Evolutionary conservation across 2,329 filamentous ascomycete species (phyloP).

Genomic region (Aspergillaceae sp.): DNA sequence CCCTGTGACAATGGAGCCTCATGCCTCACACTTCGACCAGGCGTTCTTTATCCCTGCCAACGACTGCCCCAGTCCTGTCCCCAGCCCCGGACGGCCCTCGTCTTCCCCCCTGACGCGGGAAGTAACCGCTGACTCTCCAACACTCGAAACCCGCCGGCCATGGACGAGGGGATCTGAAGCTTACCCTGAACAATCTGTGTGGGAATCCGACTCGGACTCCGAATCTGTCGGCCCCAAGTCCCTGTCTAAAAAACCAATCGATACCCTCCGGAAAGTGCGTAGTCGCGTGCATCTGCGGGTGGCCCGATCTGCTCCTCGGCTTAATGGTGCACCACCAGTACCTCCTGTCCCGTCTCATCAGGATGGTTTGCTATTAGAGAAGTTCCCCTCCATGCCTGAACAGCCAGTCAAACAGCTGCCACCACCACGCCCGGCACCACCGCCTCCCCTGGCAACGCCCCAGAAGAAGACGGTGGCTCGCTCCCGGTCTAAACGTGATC

Average conservation of each 20-base stretch:
- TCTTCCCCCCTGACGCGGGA: conserved; percentile 25
- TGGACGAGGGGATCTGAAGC: conserved; percentile 27
- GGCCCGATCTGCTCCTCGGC: conserved; percentile 29
- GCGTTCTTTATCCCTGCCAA: conserved; percentile 34
- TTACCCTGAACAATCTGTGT: conserved; percentile 30
- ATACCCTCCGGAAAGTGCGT: conserved; percentile 33
- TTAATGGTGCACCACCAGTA: conserved; percentile 9
- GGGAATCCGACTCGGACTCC: conserved; percentile 33
- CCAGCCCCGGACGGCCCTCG: conserved; percentile 18
- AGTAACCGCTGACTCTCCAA: conserved; percentile 15
- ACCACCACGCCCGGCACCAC: conserved; percentile 5
- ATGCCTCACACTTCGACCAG: conserved; percentile 31
- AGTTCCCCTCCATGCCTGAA: conserved; percentile 23
- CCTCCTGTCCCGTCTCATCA: not conserved
- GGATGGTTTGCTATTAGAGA: conserved; percentile 14
- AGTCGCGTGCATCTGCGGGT: conserved; percentile 31
- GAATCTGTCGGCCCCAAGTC: conserved; percentile 28
- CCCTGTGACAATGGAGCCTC: conserved; percentile 31
- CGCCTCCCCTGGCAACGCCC: not conserved
- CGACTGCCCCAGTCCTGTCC: conserved; percentile 28
- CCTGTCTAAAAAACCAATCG: conserved; percentile 29
- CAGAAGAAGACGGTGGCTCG: not conserved
- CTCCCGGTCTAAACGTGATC: conserved; percentile 18
- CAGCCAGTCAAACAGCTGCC: conserved; percentile 9
- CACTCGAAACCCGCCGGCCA: conserved; percentile 18